Conservation (phyloP, 2,329 filamentous ascomycete genomes). For the Trichoderma simmonsii region DNA sequence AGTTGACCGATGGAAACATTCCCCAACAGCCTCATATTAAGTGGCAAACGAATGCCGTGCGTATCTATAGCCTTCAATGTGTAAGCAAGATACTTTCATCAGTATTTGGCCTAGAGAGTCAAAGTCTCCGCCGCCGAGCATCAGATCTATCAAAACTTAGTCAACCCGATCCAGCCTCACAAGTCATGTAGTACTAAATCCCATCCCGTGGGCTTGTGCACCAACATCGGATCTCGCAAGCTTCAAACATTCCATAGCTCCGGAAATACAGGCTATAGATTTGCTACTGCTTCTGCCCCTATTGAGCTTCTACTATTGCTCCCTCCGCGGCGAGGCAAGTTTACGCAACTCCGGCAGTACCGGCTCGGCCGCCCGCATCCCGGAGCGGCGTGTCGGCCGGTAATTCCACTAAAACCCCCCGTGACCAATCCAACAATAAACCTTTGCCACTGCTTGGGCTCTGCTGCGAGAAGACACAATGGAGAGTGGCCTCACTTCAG, state of each 20-base stretch:
- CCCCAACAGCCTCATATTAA: not conserved
- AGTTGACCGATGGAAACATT: not conserved
- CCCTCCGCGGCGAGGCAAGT: not conserved
- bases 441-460: not conserved
- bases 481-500: not conserved
- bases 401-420: not conserved
- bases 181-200: not conserved
- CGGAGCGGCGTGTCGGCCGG: not conserved
- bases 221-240: not conserved
- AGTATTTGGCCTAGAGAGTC: not conserved
- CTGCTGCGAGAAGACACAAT: not conserved
- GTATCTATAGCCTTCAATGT: not conserved
- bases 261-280: not conserved
- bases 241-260: not conserved
- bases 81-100: not conserved
- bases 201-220: not conserved
- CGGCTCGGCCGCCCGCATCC: not conserved
- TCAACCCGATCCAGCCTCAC: not conserved
- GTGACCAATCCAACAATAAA: not conserved
- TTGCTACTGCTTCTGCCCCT: not conserved
- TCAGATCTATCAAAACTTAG: not conserved
- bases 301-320: not conserved
- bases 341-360: not conserved
- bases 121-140: not conserved
- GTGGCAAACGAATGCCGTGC: not conserved